Evolutionary conservation across 2,329 filamentous ascomycete species (phyloP).

Genomic region (Aspergillus brunneoviolaceus): DNA sequence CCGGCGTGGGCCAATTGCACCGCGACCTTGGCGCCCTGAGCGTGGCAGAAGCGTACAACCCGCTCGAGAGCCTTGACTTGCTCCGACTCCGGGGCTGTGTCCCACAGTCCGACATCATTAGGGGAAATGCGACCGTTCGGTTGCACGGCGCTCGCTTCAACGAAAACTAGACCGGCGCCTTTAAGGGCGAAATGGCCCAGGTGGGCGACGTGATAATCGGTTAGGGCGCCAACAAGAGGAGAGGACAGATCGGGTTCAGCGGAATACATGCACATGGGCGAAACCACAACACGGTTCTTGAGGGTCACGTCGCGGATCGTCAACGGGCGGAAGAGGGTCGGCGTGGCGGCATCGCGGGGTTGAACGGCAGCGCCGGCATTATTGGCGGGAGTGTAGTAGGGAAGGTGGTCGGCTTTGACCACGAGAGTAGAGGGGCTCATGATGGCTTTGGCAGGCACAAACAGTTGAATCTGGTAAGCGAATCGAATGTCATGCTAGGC

Average conservation of each 20-base stretch:
- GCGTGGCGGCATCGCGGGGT: constrained; percentile 37
- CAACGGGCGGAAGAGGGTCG: constrained; percentile 59
- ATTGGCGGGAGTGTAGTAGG: constrained; percentile 41
- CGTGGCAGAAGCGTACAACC: constrained; percentile 74
- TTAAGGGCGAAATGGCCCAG: constrained; percentile 73
- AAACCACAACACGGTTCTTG: constrained; percentile 64
- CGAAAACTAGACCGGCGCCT: constrained; percentile 69
- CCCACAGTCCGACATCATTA: constrained; percentile 63
- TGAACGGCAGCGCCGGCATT: constrained; percentile 37
- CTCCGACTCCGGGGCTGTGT: constrained; percentile 55
- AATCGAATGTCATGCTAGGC: not conserved
- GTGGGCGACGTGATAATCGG: constrained; percentile 79
- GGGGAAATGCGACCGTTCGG: constrained; percentile 79
- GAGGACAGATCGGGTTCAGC: constrained; percentile 49
- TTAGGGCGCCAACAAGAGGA: constrained; percentile 60
- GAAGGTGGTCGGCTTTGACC: constrained; percentile 12
- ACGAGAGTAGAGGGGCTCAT: constrained; percentile 16
- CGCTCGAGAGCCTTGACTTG: constrained; percentile 69
- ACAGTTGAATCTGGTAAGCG: not conserved
- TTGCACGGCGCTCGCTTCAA: constrained; percentile 75
- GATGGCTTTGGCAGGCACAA: not conserved
- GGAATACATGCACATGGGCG: constrained; percentile 66
- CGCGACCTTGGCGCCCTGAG: constrained; percentile 70
- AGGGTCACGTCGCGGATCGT: constrained; percentile 57
- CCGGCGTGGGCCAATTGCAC: constrained; percentile 84